Evolutionary conservation across 2,329 filamentous ascomycete species (phyloP).

Genomic region (Aspergillus phoenicis): DNA sequence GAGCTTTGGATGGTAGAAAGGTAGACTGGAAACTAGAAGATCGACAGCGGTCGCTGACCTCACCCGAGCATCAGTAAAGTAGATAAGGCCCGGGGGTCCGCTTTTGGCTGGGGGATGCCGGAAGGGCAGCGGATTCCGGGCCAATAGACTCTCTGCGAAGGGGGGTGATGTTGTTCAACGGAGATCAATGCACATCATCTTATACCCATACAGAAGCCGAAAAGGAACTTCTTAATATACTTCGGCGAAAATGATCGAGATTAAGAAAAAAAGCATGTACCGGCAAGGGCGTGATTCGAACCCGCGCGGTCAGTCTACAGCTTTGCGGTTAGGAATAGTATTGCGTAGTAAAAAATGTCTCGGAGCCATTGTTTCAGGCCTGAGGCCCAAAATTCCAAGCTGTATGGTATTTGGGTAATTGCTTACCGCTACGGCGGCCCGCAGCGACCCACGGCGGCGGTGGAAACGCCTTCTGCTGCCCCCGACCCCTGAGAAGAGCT

Average conservation of each 20-base stretch:
- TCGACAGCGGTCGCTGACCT: constrained; percentile 17
- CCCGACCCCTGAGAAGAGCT: constrained; percentile 29
- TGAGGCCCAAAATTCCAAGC: not conserved
- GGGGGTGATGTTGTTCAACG: not conserved
- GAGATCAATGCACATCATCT: not conserved
- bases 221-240: not conserved
- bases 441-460: constrained; percentile 28
- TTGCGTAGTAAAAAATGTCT: not conserved
- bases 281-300: constrained; percentile 16
- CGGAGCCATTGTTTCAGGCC: not conserved
- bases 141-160: not conserved
- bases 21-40: constrained; percentile 5
- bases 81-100: constrained; percentile 8
- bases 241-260: too few relatives aligned
- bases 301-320: constrained; percentile 8
- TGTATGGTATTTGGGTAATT: not conserved
- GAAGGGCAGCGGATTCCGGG: not conserved
- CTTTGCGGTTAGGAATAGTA: not conserved
- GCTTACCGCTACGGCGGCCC: constrained; percentile 23
- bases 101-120: constrained; percentile 4
- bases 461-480: constrained; percentile 14
- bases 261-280: not conserved
- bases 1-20: constrained; percentile 1
- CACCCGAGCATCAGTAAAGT: constrained; percentile 1
- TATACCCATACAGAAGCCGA: not conserved